Base-by-base conservation (phyloP, 1,284 basidiomycete genomes). In the Cryptococcus sp. region DNA sequence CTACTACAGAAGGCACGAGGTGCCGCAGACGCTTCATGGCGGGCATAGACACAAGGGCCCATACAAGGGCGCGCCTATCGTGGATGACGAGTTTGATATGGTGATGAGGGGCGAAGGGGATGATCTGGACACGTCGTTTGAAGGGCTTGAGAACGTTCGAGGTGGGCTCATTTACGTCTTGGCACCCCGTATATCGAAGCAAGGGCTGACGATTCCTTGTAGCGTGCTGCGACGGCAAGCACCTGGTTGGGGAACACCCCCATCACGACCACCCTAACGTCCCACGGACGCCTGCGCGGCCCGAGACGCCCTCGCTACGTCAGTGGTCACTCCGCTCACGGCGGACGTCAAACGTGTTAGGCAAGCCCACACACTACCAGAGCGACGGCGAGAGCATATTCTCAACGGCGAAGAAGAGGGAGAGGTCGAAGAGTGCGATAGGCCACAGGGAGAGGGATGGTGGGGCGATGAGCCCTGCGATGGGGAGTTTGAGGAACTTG, bases 111-210 rank as follows among this genome's bases (percentile, higher is more conserved):
- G 70, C 18, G 85, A 89, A 60, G 87, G 86, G 43, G 82, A 83
- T 20, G 79, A 86, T 67, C 87, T 85, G 9, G 89, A 91, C 62
- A 86, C 87, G 50, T 89, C 84, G 1, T 98, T 86, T 71, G 94
- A 98, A 68, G 95, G 93, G 0, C 72, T 98, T 46, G 94, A 97
- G 77, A 95, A 96, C 68, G 91, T 95, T 24, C 83, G 91, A 36
- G 72, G 73, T 75, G 47, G 64, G 71, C 57, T 33, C 9, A 37
- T 21, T 35, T 18, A 46, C 8, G 6, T 45, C 37, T 11, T 52
- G 11, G 28, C 20, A 13, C 45, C 21, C 40, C 24, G 23, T 20
- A 38, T n/a, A 36, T 7, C 36, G 21, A 15, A 8, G 13, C 21
- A 36, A 18, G 28, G 18, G 23, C 35, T 49, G 16, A 39, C 24